Percentiles rank a stretch among this genome's conserved stretches.
Evolutionary conservation across 495 filamentous ascomycete species (phyloP).

Genomic region (Aspergillus avenaceus): DNA sequence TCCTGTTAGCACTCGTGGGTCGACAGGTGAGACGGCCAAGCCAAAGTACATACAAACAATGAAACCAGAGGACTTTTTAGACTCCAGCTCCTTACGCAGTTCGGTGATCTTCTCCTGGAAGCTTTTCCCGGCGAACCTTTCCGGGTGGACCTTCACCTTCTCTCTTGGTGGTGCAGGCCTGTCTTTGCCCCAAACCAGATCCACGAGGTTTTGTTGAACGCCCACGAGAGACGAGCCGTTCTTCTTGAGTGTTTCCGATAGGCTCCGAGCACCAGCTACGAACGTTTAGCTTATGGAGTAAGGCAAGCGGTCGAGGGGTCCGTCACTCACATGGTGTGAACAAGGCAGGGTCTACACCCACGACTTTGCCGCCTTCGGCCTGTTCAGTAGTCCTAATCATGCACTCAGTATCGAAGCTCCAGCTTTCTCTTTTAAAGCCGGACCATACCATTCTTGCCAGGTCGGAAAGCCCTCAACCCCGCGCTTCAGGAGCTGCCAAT

Average conservation of each 20-base stretch:
- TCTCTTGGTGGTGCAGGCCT: slow-evolving; percentile 74
- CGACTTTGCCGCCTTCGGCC: slow-evolving; percentile 75
- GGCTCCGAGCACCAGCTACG: slow-evolving; percentile 72
- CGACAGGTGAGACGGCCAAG: not conserved
- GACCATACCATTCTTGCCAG: slow-evolving; percentile 87
- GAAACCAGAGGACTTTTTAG: slow-evolving; percentile 83
- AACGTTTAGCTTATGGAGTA: slow-evolving; percentile 11
- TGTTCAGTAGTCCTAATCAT: slow-evolving; percentile 66
- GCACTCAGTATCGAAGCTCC: slow-evolving; percentile 18
- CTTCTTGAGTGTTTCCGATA: slow-evolving; percentile 81
- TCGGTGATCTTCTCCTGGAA: slow-evolving; percentile 81
- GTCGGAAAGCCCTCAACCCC: slow-evolving; percentile 91
- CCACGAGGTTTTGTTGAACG: slow-evolving; percentile 77
- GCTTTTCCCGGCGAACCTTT: slow-evolving; percentile 77
- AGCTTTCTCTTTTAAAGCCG: not conserved
- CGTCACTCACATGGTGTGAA: slow-evolving; percentile 64
- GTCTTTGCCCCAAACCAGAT: slow-evolving; percentile 75
- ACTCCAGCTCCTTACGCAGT: slow-evolving; percentile 85
- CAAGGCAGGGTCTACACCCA: slow-evolving; percentile 88
- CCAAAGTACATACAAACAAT: slow-evolving; percentile 74
- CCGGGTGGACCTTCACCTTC: slow-evolving; percentile 61
- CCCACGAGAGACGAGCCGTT: slow-evolving; percentile 72
- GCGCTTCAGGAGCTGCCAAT: slow-evolving; percentile 91
- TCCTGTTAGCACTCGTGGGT: slow-evolving; percentile 16
- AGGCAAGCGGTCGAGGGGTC: not conserved